Evolutionary conservation across 2,329 filamentous ascomycete species (phyloP).

Genomic region (Microdochium nivale): DNA sequence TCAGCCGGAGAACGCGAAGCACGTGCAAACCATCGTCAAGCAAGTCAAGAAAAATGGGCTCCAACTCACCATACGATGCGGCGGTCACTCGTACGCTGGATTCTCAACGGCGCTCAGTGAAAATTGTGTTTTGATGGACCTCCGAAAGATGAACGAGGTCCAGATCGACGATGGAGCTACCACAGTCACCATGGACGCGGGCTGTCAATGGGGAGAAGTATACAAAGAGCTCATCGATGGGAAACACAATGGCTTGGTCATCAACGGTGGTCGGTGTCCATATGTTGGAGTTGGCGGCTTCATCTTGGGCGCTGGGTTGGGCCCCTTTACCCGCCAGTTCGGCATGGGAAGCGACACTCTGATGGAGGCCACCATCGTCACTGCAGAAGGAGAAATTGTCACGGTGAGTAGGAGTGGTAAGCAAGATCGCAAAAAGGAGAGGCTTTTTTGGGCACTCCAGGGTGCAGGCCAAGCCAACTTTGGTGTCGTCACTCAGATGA

Average conservation of each 20-base stretch:
- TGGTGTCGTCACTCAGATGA: constrained; percentile 24
- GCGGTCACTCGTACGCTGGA: constrained; percentile 21
- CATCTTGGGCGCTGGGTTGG: constrained; percentile 26
- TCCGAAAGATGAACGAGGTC: constrained; percentile 18
- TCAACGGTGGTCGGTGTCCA: constrained; percentile 24
- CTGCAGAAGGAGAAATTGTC: constrained; percentile 12
- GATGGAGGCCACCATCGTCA: constrained; percentile 23
- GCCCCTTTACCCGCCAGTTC: constrained; percentile 22
- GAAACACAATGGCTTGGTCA: constrained; percentile 8
- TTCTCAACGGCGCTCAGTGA: constrained; percentile 14
- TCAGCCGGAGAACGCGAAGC: constrained; percentile 7
- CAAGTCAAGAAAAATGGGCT: constrained; percentile 3
- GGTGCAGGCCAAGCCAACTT: constrained; percentile 31
- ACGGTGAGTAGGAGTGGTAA: constrained; percentile 11
- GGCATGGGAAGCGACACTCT: constrained; percentile 27
- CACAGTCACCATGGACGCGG: constrained; percentile 15
- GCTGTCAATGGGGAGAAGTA: constrained; percentile 20
- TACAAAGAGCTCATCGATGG: constrained; percentile 19
- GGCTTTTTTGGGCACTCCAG: constrained; percentile 29
- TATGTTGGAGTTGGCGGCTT: constrained; percentile 29
- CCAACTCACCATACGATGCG: constrained; percentile 17
- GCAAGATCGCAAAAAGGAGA: constrained; percentile 10
- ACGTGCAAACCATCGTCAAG: constrained; percentile 11
- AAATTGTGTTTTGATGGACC: constrained; percentile 19
- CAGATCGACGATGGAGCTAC: constrained; percentile 8